phyloP scores from a whole-genome alignment of 2,329 filamentous ascomycete genomes.

The Sphaerostilbella broomeana region DNA sequence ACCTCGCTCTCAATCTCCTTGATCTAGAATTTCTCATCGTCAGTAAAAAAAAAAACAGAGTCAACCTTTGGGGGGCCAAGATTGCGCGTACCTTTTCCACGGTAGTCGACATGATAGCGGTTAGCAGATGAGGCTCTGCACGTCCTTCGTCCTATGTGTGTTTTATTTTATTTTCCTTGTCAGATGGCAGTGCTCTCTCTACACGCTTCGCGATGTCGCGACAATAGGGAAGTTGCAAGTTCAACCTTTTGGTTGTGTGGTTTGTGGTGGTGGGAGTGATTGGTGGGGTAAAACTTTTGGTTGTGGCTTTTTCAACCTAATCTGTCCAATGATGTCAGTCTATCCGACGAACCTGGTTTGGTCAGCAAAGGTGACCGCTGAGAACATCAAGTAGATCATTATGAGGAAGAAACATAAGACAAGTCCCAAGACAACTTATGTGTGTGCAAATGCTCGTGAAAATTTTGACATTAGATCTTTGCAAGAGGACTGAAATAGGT shows the following conservation, averaged over 20 bases:
- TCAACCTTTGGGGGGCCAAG: constrained; percentile 2
- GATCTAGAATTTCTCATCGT: constrained; percentile 54
- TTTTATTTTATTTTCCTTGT: no score
- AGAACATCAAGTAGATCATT: not conserved
- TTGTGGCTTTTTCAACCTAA: constrained; percentile 5
- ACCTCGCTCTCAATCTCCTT: constrained; percentile 95
- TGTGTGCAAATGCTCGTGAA: not conserved
- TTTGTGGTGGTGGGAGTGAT: constrained; percentile 17
- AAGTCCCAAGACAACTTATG: no score
- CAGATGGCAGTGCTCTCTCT: no score
- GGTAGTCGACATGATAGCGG: constrained; percentile 79
- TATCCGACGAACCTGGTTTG: constrained; percentile 6
- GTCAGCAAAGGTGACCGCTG: not conserved
- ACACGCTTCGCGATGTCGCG: no score
- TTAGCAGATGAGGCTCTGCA: not conserved
- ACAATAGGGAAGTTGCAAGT: no score
- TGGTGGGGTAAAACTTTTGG: constrained; percentile 37
- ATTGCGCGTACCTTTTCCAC: constrained; percentile 74
- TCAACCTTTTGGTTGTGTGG: constrained; percentile 8
- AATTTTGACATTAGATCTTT: no score
- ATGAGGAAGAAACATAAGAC: no score
- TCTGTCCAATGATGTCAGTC: constrained; percentile 29
- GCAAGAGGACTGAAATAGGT: no score
- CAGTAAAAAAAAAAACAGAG: constrained; percentile 3
- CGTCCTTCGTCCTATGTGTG: not conserved